Evolutionary conservation across 2,329 filamentous ascomycete genomes (phyloP), one percentile per base, ranked within the genome.

Genomic region (Fusarium luffae): DNA sequence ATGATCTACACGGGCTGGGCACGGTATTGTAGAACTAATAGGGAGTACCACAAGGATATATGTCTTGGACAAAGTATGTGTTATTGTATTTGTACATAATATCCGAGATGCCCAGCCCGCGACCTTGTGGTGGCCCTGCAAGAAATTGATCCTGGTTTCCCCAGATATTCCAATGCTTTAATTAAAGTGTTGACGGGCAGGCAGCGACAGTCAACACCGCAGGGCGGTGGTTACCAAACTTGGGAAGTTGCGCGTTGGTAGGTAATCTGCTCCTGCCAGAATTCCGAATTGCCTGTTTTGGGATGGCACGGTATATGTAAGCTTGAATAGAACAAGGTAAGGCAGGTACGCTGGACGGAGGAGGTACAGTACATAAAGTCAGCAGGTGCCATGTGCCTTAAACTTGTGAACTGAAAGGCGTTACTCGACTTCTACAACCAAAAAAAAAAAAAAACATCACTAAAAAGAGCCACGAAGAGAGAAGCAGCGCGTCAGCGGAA

Each of bases 61-160:
- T n/a, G 34, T 37, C 34, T 37, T 37, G 34, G 34, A n/a, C 34
- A 37, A n/a, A 37, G 34, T 37, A n/a, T n/a, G 18, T n/a, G 34
- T 37, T 37, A 37, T 52, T 19, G 23, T 42, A 41, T n/a, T 47
- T 37, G 34, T 37, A n/a, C 34, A 14, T 47, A 54, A 40, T 30
- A 40, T 49, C 52, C 28, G 52, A 27, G 28, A n/a, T 25, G 48
- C 32, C 34, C 18, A 41, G 21, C 23, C 49, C n/a, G 41, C n/a
- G 27, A 41, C 21, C 49, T 41, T 25, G 23, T 13, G 50, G 49
- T 65, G 44, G 43, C 28, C 37, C 43, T 57, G 30, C 32, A 37
- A 30, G 21, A 52, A 16, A 65, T n/a, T n/a, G 30, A 69, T 52
- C 42, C 52, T 43, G 47, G 58, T 54, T 64, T 67, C 68, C 64